These are phyloP conservation scores for Fraxinus dipetala DNA, from an alignment of 305 asterid genomes.

Conservation along the genomic window DNA sequence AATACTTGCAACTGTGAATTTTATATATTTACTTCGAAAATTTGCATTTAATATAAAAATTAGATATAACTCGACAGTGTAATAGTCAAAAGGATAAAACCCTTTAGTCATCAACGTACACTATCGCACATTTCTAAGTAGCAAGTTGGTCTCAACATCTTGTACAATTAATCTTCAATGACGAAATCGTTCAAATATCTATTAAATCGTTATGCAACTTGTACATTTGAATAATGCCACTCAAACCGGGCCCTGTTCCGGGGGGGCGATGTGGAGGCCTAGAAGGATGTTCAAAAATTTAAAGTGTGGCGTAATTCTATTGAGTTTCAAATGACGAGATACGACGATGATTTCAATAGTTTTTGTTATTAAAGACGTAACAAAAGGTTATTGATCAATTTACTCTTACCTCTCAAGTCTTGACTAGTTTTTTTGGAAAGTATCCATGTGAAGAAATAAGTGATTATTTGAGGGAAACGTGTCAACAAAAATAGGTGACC, in stretches of 20 bases:
- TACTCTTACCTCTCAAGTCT: background rate
- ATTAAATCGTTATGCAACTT: background rate
- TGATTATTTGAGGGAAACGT: background rate
- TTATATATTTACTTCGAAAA: background rate
- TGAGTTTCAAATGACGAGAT: background rate
- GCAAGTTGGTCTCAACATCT: background rate
- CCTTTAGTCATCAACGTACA: too few relatives aligned
- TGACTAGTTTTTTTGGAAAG: background rate
- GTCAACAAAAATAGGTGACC: background rate
- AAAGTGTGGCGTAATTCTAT: background rate
- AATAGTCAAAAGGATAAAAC: background rate
- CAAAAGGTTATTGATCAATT: background rate
- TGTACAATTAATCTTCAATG: too few relatives aligned
- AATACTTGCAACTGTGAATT: background rate
- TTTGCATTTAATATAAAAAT: background rate
- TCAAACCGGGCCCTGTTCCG: too few relatives aligned
- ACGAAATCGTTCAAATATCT: too few relatives aligned
- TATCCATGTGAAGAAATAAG: background rate
- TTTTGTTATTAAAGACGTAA: background rate
- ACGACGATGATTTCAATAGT: background rate
- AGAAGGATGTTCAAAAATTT: background rate
- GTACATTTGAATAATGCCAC: too few relatives aligned
- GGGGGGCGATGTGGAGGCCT: too few relatives aligned
- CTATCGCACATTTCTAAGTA: too few relatives aligned
- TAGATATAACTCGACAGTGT: background rate